A percentile compares a stretch with the other conserved stretches of the same genome.
phyloP scores from a whole-genome alignment of 2,329 filamentous ascomycete genomes.

The Fusarium sp. region DNA sequence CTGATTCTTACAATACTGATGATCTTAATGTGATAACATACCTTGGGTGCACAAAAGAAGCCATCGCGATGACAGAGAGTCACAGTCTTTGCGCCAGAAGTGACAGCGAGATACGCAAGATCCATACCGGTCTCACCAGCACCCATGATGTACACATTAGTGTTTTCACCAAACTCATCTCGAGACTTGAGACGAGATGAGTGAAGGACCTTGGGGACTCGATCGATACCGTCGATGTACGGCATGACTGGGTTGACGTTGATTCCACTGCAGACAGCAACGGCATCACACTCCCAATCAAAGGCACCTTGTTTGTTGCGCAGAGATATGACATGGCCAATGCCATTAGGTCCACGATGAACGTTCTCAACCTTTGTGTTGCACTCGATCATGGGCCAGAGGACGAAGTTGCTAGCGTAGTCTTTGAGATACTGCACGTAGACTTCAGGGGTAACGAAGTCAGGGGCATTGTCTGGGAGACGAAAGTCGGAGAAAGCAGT shows the following conservation, averaged over 20 bases:
- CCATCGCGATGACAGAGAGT: constrained; percentile 57
- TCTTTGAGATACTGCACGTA: constrained; percentile 56
- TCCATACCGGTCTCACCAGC: constrained; percentile 59
- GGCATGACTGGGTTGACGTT: constrained; percentile 54
- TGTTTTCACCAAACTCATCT: constrained; percentile 52
- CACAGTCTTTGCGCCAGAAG: constrained; percentile 52
- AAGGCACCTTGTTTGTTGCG: not conserved
- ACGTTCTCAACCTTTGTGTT: constrained; percentile 45
- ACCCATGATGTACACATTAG: constrained; percentile 55
- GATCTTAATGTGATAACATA: not conserved
- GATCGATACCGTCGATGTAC: constrained; percentile 50
- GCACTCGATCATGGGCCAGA: constrained; percentile 51
- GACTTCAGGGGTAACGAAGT: constrained; percentile 53
- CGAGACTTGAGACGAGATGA: constrained; percentile 55
- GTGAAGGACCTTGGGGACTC: constrained; percentile 51
- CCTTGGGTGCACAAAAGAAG: constrained; percentile 58
- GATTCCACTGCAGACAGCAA: constrained; percentile 57
- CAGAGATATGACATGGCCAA: constrained; percentile 26
- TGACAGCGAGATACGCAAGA: constrained; percentile 55
- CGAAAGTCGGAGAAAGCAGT: constrained; percentile 62
- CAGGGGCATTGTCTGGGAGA: constrained; percentile 51
- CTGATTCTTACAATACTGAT: fast-evolving
- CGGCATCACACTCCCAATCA: constrained; percentile 53
- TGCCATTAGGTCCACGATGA: constrained; percentile 9
- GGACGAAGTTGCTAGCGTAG: constrained; percentile 51